phyloP scores from a whole-genome alignment of 192 early-diverging fungal species.

The Coemansia sp. region DNA sequence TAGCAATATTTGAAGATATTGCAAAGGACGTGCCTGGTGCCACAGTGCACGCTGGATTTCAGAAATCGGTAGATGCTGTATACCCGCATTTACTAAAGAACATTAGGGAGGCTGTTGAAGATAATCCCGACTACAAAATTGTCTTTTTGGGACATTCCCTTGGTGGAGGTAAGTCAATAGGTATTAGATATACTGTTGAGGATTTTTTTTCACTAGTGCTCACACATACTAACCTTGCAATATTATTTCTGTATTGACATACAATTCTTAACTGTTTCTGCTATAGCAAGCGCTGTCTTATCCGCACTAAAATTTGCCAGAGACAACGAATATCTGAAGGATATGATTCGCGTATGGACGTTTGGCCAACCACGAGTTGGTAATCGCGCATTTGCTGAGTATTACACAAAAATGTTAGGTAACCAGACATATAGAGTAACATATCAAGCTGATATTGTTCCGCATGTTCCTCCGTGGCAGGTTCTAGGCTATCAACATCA shows the following conservation, averaged over 20 bases:
- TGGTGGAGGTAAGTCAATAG: slow-evolving; percentile 40
- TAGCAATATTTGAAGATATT: slow-evolving; percentile 35
- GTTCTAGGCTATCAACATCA: slow-evolving; percentile 56
- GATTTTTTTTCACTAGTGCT: neutral
- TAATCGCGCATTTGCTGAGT: slow-evolving; percentile 43
- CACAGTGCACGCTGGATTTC: slow-evolving; percentile 39
- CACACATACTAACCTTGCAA: neutral
- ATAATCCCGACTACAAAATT: slow-evolving; percentile 34
- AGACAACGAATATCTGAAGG: slow-evolving; percentile 34
- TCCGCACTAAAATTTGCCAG: slow-evolving; percentile 45
- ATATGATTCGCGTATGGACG: slow-evolving; percentile 51
- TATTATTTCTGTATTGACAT: neutral
- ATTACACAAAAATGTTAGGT: slow-evolving; percentile 45
- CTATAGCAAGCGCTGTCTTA: slow-evolving; percentile 46
- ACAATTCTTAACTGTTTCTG: neutral
- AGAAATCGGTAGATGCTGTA: slow-evolving; percentile 33
- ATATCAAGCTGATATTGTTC: slow-evolving; percentile 47
- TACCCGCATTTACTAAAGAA: slow-evolving; percentile 48
- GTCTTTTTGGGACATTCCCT: slow-evolving; percentile 51
- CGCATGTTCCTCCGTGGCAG: slow-evolving; percentile 54
- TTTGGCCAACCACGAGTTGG: slow-evolving; percentile 52
- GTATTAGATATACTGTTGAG: neutral
- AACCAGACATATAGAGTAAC: slow-evolving; percentile 52
- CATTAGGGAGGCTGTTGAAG: slow-evolving; percentile 25
- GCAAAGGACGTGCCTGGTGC: slow-evolving; percentile 30